Evolutionary conservation across 306 rosid genomes (phyloP).

Genomic region (Acacia confusa): DNA sequence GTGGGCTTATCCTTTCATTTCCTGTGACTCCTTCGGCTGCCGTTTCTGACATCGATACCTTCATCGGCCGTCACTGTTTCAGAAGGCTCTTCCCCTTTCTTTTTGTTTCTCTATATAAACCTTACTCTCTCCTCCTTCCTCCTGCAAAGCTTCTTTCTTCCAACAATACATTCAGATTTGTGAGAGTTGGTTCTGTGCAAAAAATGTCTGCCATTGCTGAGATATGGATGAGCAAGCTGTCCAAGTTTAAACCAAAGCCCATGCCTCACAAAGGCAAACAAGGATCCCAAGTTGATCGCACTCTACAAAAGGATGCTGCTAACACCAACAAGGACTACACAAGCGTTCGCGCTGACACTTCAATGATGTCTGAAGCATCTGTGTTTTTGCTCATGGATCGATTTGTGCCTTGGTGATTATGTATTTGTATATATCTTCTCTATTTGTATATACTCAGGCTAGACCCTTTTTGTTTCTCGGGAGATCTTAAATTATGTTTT

Average conservation of each 20-base stretch:
- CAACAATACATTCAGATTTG: not conserved
- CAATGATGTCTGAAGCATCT: conserved; percentile 64
- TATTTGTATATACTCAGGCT: not conserved
- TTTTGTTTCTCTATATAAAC: not conserved
- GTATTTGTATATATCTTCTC: not conserved
- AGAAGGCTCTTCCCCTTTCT: not conserved
- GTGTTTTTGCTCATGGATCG: conserved; percentile 85
- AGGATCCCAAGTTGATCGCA: conserved; percentile 27
- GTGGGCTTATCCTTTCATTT: conserved; percentile 39
- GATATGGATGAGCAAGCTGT: conserved; percentile 66
- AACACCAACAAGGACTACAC: conserved; percentile 24
- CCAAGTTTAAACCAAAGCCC: conserved; percentile 55
- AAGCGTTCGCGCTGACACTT: conserved; percentile 16
- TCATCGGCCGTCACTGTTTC: not conserved
- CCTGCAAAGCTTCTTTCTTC: not conserved
- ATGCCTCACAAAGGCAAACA: conserved; percentile 35
- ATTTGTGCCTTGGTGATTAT: conserved; percentile 69
- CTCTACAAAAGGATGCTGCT: conserved; percentile 3
- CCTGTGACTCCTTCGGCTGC: not conserved
- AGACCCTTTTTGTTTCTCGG: not conserved
- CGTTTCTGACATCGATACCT: not conserved
- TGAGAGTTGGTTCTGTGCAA: not conserved
- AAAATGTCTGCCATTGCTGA: conserved; percentile 71
- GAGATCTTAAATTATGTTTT: not conserved
- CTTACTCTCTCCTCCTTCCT: not conserved